These are phyloP conservation scores for Sambucus nigra DNA, from an alignment of 129 eudicot genomes.

Conservation along the genomic window DNA sequence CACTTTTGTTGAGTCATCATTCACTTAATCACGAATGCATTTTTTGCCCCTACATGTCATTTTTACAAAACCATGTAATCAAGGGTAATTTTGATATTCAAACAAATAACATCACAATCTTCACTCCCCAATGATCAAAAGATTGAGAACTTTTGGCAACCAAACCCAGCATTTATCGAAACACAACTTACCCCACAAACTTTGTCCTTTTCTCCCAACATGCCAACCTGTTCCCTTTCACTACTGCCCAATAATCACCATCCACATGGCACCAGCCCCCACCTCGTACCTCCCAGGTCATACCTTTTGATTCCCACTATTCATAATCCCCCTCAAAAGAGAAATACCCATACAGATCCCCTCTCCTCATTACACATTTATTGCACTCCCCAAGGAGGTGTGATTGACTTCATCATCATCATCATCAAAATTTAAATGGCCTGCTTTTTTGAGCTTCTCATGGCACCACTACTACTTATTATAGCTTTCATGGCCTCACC, in stretches of 20 bases:
- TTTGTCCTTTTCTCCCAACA: conserved; percentile 16
- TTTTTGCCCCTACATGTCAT: background rate
- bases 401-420: conserved; percentile 11
- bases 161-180: background rate
- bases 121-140: background rate
- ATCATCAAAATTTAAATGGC: conserved; percentile 15
- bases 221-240: conserved; percentile 16
- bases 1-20: background rate
- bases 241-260: conserved; percentile 18
- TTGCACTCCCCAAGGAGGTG: conserved; percentile 22
- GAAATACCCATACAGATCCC: background rate
- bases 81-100: too few species aligned
- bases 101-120: background rate
- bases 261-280: conserved; percentile 11
- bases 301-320: background rate
- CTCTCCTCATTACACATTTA: conserved; percentile 13
- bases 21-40: background rate
- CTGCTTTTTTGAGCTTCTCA: conserved; percentile 3
- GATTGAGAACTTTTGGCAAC: too few species aligned
- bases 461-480: conserved; percentile 8
- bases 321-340: conserved; percentile 1
- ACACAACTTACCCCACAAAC: conserved; percentile 8
- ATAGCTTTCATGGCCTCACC: conserved; percentile 13
- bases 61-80: too few species aligned
- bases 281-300: background rate